Evolutionary conservation across 2,329 filamentous ascomycete genomes (phyloP).

Genomic region (Paraconiothyrium sp.): DNA sequence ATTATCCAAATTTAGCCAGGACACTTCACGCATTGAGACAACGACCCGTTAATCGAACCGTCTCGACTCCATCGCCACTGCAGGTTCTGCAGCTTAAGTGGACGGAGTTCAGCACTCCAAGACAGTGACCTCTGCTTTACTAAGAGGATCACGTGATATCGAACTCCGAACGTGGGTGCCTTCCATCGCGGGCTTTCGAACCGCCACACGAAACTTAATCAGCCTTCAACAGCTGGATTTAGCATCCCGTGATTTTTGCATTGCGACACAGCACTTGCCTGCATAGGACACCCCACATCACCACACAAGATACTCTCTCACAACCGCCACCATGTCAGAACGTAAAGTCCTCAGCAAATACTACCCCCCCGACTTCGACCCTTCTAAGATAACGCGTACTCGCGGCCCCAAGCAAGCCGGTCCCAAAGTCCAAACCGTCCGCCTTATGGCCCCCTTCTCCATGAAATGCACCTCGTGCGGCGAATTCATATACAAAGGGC

Average conservation of each 20-base stretch:
- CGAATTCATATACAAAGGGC: conserved; percentile 77
- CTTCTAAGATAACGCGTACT: conserved; percentile 75
- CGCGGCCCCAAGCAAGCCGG: conserved; percentile 76
- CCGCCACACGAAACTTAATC: not conserved
- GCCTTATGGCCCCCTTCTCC: conserved; percentile 87
- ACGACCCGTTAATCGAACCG: not conserved
- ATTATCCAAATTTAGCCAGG: not conserved
- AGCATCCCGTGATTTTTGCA: not conserved
- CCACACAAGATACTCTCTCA: not conserved
- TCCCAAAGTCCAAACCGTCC: conserved; percentile 84
- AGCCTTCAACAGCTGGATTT: not conserved
- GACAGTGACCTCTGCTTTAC: not conserved
- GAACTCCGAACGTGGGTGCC: not conserved
- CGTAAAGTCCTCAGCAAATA: conserved; percentile 78
- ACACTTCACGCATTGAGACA: not conserved
- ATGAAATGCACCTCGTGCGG: conserved; percentile 77
- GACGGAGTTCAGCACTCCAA: not conserved
- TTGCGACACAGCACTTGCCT: not conserved
- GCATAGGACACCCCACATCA: not conserved
- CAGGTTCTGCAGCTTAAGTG: not conserved
- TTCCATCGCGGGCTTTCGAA: not conserved
- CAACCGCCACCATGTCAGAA: conserved; percentile 74
- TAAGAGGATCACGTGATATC: not conserved
- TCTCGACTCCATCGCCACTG: not conserved
- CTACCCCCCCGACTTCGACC: conserved; percentile 87